Evolutionary conservation across 2,329 filamentous ascomycete genomes (phyloP), one percentile per base, ranked within the genome.

Genomic region (Trichoderma citrinoviride): DNA sequence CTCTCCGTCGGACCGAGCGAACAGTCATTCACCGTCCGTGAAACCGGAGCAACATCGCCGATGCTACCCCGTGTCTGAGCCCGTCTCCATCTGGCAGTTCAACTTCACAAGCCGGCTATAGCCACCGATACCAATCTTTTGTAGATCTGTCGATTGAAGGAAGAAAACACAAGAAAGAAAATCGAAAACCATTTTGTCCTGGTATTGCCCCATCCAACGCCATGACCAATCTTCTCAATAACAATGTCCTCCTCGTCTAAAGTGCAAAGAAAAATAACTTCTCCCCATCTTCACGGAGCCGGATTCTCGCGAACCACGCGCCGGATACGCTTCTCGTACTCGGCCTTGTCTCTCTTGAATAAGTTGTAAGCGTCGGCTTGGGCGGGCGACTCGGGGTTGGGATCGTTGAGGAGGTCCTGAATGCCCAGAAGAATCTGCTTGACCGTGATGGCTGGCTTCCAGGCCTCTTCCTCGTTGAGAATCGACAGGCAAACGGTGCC

Each of bases 381-480:
- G 0, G 95, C 95, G 0, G 95, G 95, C 1, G 93, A 97, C 57
- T 99, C 95, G 3, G 94, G 95, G 75, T 99, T 99, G 17, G 96
- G 95, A 73, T 97, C 94, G 76, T 99, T 90, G 46, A 99, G 87
- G 1, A 99, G 86, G 72, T 96, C 94, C 78, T 99, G 95, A 65
- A 99, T 96, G 55, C 95, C 95, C 1, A 98, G 85, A 6, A 98
- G 85, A 68, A 99, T 98, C 79, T 98, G 93, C 80, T 97, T 98
- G 77, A 99, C 92, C 0, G 95, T 99, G 73, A 99, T 99, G 7
- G 95, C 94, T 1, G 95, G 96, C 78, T 96, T 96, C 95, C 96
- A 99, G 7, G 91, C 93, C 77, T 99, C 95, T 73, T 99, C 95
- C 77, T 99, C 96, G 79, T 98, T 99, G 70, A 99, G 81, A 70